Conservation (phyloP, 2,329 filamentous ascomycete genomes). For the Pseudogymnoascus sp. region DNA sequence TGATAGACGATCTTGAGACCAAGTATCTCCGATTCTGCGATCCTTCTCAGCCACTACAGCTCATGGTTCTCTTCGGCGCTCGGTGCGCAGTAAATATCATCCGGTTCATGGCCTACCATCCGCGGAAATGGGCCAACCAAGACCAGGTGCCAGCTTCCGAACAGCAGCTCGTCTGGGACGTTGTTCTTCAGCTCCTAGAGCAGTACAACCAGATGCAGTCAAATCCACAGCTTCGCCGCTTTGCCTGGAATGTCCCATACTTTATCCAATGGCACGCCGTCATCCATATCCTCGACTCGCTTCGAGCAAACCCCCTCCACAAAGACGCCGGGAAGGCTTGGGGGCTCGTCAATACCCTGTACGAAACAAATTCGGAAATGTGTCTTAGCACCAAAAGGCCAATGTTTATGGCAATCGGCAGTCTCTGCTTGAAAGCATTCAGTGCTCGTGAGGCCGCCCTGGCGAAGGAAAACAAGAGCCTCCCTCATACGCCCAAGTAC, state of each 20-base stretch:
- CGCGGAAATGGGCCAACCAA: conserved; percentile 13
- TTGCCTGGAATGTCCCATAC: conserved; percentile 16
- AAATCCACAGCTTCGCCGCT: conserved; percentile 19
- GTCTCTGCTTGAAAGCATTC: conserved; percentile 12
- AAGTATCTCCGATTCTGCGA: conserved; percentile 33
- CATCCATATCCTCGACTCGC: conserved; percentile 21
- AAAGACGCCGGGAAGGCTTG: conserved; percentile 25
- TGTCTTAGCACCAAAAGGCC: conserved; percentile 8
- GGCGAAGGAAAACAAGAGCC: conserved; percentile 8
- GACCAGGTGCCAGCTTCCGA: conserved; percentile 15
- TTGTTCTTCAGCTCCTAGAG: conserved; percentile 27
- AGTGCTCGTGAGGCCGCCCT: conserved; percentile 12
- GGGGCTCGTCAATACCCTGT: conserved; percentile 26
- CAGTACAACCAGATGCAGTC: conserved; percentile 27
- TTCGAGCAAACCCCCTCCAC: conserved; percentile 18
- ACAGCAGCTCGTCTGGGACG: conserved; percentile 18
- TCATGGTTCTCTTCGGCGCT: conserved; percentile 15
- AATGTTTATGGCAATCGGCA: conserved; percentile 11
- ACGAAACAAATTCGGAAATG: conserved; percentile 23
- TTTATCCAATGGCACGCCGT: conserved; percentile 20
- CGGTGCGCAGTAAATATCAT: conserved; percentile 9
- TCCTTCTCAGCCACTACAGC: conserved; percentile 28
- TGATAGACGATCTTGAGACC: conserved; percentile 31
- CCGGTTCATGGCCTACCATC: conserved; percentile 17
- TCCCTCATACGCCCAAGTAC: conserved; percentile 14